Evolutionary conservation across 1,139 yeast species (phyloP).

Genomic region (Yamadazyma sp.): DNA sequence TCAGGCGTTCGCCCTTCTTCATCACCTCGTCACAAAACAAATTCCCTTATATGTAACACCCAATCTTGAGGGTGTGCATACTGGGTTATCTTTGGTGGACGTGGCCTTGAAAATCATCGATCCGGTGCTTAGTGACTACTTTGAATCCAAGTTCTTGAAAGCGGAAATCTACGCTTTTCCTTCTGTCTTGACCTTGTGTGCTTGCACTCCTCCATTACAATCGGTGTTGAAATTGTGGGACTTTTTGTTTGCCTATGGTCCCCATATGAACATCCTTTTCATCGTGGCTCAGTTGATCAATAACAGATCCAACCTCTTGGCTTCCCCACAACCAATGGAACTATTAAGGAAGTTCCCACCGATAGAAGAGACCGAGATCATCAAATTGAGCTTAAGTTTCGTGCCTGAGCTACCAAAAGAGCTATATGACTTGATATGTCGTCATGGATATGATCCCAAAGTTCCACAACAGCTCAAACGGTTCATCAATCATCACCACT

Average conservation of each 20-base stretch:
- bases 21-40: conserved; percentile 54
- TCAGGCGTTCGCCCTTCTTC: conserved; percentile 76
- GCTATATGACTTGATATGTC: conserved; percentile 64
- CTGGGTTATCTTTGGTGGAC: conserved; percentile 72
- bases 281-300: conserved; percentile 81
- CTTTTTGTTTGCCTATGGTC: conserved; percentile 85
- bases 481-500: conserved; percentile 12
- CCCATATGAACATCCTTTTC: conserved; percentile 82
- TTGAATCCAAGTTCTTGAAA: conserved; percentile 63
- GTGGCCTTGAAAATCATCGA: conserved; percentile 70
- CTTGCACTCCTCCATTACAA: conserved; percentile 83
- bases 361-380: conserved; percentile 71
- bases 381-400: conserved; percentile 77
- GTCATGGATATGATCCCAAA: conserved; percentile 67
- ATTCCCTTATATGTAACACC: conserved; percentile 82
- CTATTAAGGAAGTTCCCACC: conserved; percentile 71
- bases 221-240: conserved; percentile 87
- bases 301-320: conserved; percentile 60
- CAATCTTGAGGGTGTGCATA: conserved; percentile 79
- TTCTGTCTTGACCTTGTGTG: conserved; percentile 80
- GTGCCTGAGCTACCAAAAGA: conserved; percentile 72
- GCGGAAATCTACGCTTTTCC: conserved; percentile 92
- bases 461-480: conserved; percentile 41
- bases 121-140: conserved; percentile 61
- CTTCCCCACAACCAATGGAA: conserved; percentile 69